These are phyloP conservation scores for Trebouxia sp. DNA, from an alignment of 139 green algal species.

Conservation along the genomic window DNA sequence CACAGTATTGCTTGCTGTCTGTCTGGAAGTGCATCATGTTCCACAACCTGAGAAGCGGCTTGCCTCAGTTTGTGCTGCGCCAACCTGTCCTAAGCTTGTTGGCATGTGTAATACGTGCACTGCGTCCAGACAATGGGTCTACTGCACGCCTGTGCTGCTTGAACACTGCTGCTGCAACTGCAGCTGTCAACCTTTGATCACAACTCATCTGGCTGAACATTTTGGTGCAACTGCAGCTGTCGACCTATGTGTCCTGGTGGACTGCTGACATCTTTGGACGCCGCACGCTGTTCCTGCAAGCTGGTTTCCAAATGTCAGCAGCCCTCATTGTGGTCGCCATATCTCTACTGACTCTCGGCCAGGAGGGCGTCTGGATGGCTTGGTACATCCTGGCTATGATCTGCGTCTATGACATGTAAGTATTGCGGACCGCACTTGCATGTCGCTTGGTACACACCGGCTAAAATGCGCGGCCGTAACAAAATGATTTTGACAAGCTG, in stretches of 20 bases:
- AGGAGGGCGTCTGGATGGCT: conserved; percentile 17
- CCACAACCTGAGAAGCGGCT: too few relatives aligned
- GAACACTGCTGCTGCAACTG: background rate
- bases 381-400: conserved; percentile 53
- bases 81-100: too few relatives aligned
- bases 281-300: conserved; percentile 49
- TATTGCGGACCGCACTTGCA: too few relatives aligned
- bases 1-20: too few relatives aligned
- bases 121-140: too few relatives aligned
- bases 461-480: too few relatives aligned
- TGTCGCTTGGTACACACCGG: too few relatives aligned
- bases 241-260: conserved; percentile 5
- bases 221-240: conserved; percentile 3
- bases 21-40: too few relatives aligned
- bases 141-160: too few relatives aligned
- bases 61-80: too few relatives aligned
- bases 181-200: background rate
- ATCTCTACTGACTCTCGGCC: conserved; percentile 35
- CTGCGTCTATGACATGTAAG: conserved; percentile 55
- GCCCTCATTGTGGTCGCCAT: conserved; percentile 44
- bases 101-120: too few relatives aligned
- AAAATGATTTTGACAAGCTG: too few relatives aligned
- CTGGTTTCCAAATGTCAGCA: conserved; percentile 59
- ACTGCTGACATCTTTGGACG: conserved; percentile 14
- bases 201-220: background rate